Conservation (phyloP, 805 yeast genomes). For the Yarrowia sp. region DNA sequence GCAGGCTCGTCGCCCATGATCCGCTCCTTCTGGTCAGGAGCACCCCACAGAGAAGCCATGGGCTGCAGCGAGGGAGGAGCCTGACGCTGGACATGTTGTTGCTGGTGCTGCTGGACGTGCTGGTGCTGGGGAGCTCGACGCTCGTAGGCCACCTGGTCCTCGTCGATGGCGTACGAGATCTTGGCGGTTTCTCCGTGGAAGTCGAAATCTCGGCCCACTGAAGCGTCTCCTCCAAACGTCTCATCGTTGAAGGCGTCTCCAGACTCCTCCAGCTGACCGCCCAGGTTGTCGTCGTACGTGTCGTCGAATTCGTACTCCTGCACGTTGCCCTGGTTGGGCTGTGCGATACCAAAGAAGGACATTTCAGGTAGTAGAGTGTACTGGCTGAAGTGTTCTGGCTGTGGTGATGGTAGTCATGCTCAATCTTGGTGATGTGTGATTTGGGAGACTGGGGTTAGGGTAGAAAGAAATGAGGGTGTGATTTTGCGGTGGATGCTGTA, state of each 20-base stretch:
- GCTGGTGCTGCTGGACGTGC: constrained; percentile 36
- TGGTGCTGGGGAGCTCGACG: constrained; percentile 51
- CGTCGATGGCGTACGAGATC: constrained; percentile 47
- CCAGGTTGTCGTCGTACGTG: constrained; percentile 79
- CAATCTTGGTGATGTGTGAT: no score
- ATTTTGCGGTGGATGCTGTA: background rate
- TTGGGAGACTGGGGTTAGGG: constrained; percentile 1
- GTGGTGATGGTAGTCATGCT: background rate
- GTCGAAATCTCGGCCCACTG: constrained; percentile 68
- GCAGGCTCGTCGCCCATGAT: constrained; percentile 19
- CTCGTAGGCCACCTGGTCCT: constrained; percentile 46
- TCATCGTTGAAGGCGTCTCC: constrained; percentile 84
- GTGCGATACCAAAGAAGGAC: constrained; percentile 31
- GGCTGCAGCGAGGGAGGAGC: constrained; percentile 61
- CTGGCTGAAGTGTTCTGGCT: background rate
- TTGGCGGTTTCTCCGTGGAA: constrained; percentile 57
- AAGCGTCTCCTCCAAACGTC: constrained; percentile 67
- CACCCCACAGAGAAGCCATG: constrained; percentile 74
- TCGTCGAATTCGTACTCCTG: constrained; percentile 74
- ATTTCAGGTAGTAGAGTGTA: background rate
- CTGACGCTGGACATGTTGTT: constrained; percentile 46
- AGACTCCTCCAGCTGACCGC: constrained; percentile 65
- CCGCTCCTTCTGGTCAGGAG: constrained; percentile 47
- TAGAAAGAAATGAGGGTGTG: background rate
- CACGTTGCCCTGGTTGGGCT: constrained; percentile 42